phyloP scores from a whole-genome alignment of 2,329 filamentous ascomycete genomes.

The Whalleya microplaca region DNA sequence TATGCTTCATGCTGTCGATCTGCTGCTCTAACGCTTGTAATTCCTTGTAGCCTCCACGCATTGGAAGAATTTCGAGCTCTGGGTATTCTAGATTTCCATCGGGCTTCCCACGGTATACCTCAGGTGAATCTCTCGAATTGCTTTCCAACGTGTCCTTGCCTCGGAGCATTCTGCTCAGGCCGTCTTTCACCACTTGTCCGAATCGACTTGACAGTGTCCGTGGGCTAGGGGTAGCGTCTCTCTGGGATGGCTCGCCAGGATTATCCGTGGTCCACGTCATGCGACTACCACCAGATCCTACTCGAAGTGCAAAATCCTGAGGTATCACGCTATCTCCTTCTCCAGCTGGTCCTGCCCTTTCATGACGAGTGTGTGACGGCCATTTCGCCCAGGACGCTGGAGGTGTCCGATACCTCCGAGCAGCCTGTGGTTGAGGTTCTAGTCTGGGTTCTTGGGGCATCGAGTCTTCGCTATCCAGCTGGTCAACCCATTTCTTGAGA shows the following conservation, averaged over 20 bases:
- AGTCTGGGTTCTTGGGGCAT: constrained; percentile 12
- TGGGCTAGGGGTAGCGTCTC: constrained; percentile 12
- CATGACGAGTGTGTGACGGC: constrained; percentile 37
- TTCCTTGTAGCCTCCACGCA: constrained; percentile 36
- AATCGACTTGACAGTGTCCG: constrained; percentile 32
- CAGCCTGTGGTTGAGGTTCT: constrained; percentile 3
- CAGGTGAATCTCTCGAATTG: constrained; percentile 3
- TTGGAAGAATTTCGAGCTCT: constrained; percentile 41
- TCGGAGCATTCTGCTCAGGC: constrained; percentile 29
- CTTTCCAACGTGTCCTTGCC: constrained; percentile 11
- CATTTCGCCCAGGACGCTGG: constrained; percentile 39
- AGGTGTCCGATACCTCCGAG: constrained; percentile 22
- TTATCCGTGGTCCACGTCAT: constrained; percentile 11
- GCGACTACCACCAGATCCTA: constrained; percentile 3
- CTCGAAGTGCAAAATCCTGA: constrained; percentile 30
- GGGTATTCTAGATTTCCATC: constrained; percentile 38
- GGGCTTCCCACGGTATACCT: constrained; percentile 5
- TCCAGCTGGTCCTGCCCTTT: constrained; percentile 34
- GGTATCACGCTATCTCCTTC: constrained; percentile 30
- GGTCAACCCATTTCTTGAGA: constrained; percentile 34
- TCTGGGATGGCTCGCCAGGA: constrained; percentile 11
- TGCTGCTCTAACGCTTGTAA: constrained; percentile 37
- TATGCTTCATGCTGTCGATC: constrained; percentile 38
- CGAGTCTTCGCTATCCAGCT: constrained; percentile 29
- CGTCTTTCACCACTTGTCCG: constrained; percentile 29